Conservation (phyloP, 768 basidiomycete species). For the Pleurotus salmoneostramineus region DNA sequence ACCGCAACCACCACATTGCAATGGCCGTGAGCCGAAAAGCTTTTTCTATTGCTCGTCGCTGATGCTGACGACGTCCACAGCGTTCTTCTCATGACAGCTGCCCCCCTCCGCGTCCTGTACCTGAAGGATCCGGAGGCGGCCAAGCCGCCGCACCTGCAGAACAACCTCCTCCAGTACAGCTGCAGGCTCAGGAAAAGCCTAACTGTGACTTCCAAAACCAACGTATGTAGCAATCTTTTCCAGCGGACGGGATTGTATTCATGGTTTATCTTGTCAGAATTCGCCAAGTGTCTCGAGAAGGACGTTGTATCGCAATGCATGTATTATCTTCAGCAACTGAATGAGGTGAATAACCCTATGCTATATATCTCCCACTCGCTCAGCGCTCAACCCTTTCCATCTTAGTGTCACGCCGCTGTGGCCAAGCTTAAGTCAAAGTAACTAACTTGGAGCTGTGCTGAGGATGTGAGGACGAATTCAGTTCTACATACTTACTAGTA, state of each 20-base stretch:
- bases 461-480: no score
- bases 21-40: constrained; percentile 46
- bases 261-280: no score
- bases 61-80: constrained; percentile 29
- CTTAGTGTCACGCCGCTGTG: constrained; percentile 74
- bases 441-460: constrained; percentile 36
- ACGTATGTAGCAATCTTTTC: constrained; percentile 35
- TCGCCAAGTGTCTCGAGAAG: constrained; percentile 82
- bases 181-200: constrained; percentile 44
- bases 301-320: constrained; percentile 75
- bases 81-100: constrained; percentile 78
- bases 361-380: constrained; percentile 6
- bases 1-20: constrained; percentile 7
- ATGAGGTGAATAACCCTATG: constrained; percentile 56
- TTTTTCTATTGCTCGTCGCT: not conserved
- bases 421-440: no score
- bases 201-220: constrained; percentile 81
- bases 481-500: no score
- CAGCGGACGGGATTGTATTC: constrained; percentile 1
- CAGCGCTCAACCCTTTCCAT: constrained; percentile 1
- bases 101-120: constrained; percentile 42
- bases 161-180: constrained; percentile 44
- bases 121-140: constrained; percentile 44
- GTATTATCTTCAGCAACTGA: constrained; percentile 87
- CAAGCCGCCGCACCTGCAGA: constrained; percentile 42